Percentiles rank a stretch among this genome's conserved stretches.
Conservation (phyloP, 192 early-diverging fungal species). For the Linnemannia schmuckeri region DNA sequence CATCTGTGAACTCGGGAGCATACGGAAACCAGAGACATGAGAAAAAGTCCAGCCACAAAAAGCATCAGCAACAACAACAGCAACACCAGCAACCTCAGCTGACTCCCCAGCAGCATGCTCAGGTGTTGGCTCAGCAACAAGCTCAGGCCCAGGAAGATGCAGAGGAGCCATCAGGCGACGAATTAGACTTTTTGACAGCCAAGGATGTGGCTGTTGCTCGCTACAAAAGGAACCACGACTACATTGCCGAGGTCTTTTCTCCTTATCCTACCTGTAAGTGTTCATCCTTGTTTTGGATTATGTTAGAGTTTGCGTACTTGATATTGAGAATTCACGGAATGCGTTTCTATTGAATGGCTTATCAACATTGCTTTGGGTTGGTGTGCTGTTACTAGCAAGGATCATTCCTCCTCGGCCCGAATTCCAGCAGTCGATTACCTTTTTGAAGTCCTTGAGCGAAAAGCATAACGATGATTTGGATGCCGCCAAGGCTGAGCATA, state of each 20-base stretch:
- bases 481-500: conserved; percentile 43
- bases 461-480: conserved; percentile 48
- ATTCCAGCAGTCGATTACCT: conserved; percentile 18
- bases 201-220: conserved; percentile 73
- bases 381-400: not conserved
- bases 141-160: conserved; percentile 61
- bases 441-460: conserved; percentile 22
- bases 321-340: conserved; percentile 12
- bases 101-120: conserved; percentile 39
- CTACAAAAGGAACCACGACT: conserved; percentile 75
- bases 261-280: conserved; percentile 68
- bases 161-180: conserved; percentile 74
- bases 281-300: conserved; percentile 29
- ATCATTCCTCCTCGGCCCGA: conserved; percentile 22
- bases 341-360: not conserved
- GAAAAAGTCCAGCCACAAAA: conserved; percentile 51
- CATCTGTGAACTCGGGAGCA: conserved; percentile 17
- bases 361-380: not conserved
- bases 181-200: conserved; percentile 68
- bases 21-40: conserved; percentile 49
- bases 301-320: conserved; percentile 36
- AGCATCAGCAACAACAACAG: conserved; percentile 37
- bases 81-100: conserved; percentile 35
- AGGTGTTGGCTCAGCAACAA: conserved; percentile 38
- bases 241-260: conserved; percentile 75